phyloP scores from a whole-genome alignment of 768 basidiomycete genomes.

The Rhodosporidiobolus sp. region DNA sequence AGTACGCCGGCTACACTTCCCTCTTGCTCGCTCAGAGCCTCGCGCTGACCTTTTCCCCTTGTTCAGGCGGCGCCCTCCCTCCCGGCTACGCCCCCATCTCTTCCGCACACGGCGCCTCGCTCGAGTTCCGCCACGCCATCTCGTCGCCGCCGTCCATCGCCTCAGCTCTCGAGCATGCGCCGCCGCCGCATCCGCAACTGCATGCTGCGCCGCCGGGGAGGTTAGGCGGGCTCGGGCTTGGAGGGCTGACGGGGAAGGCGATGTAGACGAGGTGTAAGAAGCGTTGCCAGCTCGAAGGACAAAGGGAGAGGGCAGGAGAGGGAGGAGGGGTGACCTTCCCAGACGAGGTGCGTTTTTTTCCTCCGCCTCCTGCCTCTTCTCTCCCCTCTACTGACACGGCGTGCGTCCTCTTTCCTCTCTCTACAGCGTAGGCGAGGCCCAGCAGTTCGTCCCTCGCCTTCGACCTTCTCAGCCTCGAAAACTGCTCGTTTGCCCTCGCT shows the following conservation, averaged over 20 bases:
- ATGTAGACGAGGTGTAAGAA: background rate
- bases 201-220: background rate
- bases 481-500: no score
- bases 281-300: no score
- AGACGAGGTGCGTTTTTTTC: no score
- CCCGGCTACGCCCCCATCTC: background rate
- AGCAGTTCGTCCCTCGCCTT: no score
- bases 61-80: background rate
- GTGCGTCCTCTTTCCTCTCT: no score
- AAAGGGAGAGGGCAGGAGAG: no score
- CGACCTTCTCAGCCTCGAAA: no score
- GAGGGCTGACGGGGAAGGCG: background rate
- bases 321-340: no score
- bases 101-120: background rate
- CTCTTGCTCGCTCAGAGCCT: background rate
- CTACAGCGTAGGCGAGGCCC: no score
- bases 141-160: background rate
- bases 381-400: no score
- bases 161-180: background rate
- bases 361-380: no score
- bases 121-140: background rate
- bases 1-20: constrained; percentile 1
- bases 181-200: background rate
- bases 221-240: background rate
- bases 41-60: background rate